These are phyloP conservation scores for Talaromyces islandicus DNA, from an alignment of 2,329 filamentous ascomycete species.

Conservation along the genomic window DNA sequence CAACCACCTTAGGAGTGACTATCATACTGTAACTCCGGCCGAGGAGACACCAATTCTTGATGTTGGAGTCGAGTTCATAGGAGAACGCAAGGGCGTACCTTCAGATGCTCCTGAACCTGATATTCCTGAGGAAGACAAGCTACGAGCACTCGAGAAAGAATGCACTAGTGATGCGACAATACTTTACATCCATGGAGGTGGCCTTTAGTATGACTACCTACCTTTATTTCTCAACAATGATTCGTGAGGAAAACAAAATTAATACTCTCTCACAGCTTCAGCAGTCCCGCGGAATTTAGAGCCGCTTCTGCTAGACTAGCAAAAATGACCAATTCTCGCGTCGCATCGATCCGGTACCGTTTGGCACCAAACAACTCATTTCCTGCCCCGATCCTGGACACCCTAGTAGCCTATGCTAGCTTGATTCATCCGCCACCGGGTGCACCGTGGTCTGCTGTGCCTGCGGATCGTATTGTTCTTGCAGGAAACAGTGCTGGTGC, in stretches of 20 bases:
- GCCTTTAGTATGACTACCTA: slow-evolving; percentile 6
- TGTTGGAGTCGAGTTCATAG: slow-evolving; percentile 8
- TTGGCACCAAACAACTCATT: slow-evolving; percentile 3
- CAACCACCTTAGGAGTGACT: background rate
- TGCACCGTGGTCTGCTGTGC: slow-evolving; percentile 5
- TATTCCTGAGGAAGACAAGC: slow-evolving; percentile 3
- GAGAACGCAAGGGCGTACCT: background rate
- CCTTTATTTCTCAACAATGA: background rate
- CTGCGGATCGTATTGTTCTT: slow-evolving; percentile 2
- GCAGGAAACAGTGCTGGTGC: slow-evolving; percentile 6
- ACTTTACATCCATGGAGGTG: slow-evolving; percentile 4
- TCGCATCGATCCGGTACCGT: slow-evolving; percentile 6
- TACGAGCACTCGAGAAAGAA: slow-evolving; percentile 3
- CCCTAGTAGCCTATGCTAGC: slow-evolving; percentile 3
- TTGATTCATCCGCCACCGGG: slow-evolving; percentile 3
- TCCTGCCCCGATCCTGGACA: slow-evolving; percentile 5
- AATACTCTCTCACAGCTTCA: slow-evolving; percentile 1
- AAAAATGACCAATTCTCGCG: slow-evolving; percentile 6
- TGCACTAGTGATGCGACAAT: slow-evolving; percentile 4
- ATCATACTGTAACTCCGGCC: slow-evolving; percentile 2
- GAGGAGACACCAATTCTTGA: slow-evolving; percentile 3
- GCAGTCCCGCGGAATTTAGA: background rate
- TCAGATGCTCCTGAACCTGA: slow-evolving; percentile 1
- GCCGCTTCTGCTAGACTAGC: slow-evolving; percentile 4
- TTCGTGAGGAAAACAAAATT: too few relatives aligned